Evolutionary conservation across 352 stramenopile species (phyloP), one percentile per base, ranked within the genome.

Genomic region (Salisapilia sapeloensis): DNA sequence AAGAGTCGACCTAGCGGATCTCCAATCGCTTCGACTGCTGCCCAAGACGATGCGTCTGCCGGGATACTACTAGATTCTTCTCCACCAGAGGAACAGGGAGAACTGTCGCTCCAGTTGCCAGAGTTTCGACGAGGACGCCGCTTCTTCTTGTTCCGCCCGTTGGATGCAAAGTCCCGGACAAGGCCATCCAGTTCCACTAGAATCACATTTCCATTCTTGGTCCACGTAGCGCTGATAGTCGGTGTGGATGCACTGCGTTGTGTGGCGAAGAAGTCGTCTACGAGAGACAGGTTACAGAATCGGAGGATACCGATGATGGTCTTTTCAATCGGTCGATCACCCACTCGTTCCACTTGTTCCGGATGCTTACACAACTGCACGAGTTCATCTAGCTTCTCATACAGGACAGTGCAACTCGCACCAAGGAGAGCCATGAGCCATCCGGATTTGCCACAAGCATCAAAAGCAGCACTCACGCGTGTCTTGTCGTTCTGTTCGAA

Each of bases 301-400:
- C 69, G 60, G 24, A 87, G 26, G 1, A 85, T 55, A n/a, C 59
- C 54, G 11, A 60, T 50, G 11, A 86, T 44, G 2, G 71, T 77
- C 1, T 24, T 45, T n/a, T 53, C 8, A 87, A 34, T 2, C 28
- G 33, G 6, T 44, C 42, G 12, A 37, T 18, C 40, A 35, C 1
- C 15, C 34, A 26, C 30, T 13, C 33, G 21, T 11, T 36, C 32
- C 11, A 26, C 23, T 10, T 3, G 26, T 29, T 21, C 29, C 23
- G 15, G 44, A 42, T n/a, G 50, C 43, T 8, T 72, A 44, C 60
- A 82, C 16, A 70, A 44, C 24, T 82, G 60, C 13, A 85, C 69
- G 24, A 87, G 50, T 31, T 87, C 72, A 37, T 87, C 72, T 13
- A 87, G 40, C 20, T 87, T 87, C 24, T 87, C 72, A 26, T 83